Evolutionary conservation across 2,329 filamentous ascomycete genomes (phyloP), one percentile per base, ranked within the genome.

Genomic region (Venturia carpophila): DNA sequence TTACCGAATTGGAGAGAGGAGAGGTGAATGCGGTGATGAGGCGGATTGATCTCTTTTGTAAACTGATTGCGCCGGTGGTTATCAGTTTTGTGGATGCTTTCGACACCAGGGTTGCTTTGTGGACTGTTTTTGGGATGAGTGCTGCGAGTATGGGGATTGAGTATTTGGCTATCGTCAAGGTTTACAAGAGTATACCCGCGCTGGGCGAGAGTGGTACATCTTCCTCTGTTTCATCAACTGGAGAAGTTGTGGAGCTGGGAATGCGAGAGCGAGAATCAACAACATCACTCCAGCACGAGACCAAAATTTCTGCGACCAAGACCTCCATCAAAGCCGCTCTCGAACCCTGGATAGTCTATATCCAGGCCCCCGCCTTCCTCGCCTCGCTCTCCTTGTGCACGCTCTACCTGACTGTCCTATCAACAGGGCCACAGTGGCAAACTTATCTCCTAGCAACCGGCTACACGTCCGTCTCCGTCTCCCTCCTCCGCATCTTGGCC

Each of bases 371-470:
- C 0, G 84, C 82, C 0, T 83, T 88, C 67, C 74, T 87, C 0
- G 82, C 87, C 0, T 89, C 86, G 0, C 78, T 89, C 62, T 77
- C 85, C 0, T 75, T 83, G 0, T 78, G 84, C 0, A 72, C 88
- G 0, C 80, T 88, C 1, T 88, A 88, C 70, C 76, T 88, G 61
- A 88, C 84, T 0, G 84, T 86, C 0, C 74, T 87, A 3, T 80
- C 78, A 7, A 85, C 86, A 68, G 76, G 78, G 0, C 84, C 84
- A 0, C 85, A 87, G 69, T 87, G 88, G 84, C 78, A 86, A 64
- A 87, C 86, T 0, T 65, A 84, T 68, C 79, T 89, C 1, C 74
- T 87, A 5, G 79, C 83, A 0, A 72, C 78, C 3, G 83, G 83
- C 27, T 82, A 82, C 69, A 81, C 74, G 1, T 77, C 83, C 0